Percentiles rank a stretch among this genome's conserved stretches.
These are phyloP conservation scores for Cercospora sp. DNA, from an alignment of 2,329 filamentous ascomycete species.

Conservation along the genomic window DNA sequence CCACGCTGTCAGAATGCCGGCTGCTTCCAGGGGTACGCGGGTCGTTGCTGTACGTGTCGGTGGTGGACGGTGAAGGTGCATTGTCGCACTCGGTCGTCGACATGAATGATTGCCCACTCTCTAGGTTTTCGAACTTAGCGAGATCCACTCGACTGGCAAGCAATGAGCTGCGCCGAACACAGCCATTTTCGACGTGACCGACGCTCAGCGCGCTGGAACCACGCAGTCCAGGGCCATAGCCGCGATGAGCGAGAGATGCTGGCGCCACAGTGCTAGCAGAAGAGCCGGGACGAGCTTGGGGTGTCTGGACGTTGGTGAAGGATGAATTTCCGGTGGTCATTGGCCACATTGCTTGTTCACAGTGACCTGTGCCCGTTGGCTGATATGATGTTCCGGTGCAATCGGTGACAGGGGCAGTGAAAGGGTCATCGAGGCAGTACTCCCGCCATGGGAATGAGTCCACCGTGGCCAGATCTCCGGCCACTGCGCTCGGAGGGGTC, in stretches of 20 bases:
- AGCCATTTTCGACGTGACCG: neutral
- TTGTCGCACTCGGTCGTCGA: slow-evolving; percentile 25
- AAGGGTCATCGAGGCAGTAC: neutral
- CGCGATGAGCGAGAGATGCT: neutral
- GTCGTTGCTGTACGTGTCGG: slow-evolving; percentile 21
- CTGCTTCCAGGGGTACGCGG: slow-evolving; percentile 27
- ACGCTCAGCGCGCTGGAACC: neutral
- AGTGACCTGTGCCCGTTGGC: neutral
- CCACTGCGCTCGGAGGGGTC: neutral
- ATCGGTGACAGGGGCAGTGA: neutral
- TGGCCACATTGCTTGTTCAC: neutral
- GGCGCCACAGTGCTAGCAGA: neutral
- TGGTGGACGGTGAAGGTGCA: slow-evolving; percentile 26
- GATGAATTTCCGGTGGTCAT: neutral
- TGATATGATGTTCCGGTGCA: neutral
- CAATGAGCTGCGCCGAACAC: slow-evolving; percentile 3
- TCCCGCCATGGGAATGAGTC: neutral
- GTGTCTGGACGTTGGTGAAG: neutral
- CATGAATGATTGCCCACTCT: slow-evolving; percentile 24
- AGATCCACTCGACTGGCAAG: slow-evolving; percentile 23
- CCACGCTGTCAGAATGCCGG: neutral
- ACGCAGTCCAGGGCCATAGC: neutral
- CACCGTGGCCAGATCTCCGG: neutral
- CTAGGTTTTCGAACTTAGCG: slow-evolving; percentile 25
- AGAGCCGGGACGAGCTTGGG: neutral